Conservation (phyloP, 2,329 filamentous ascomycete genomes). For the Fusarium graminum region DNA sequence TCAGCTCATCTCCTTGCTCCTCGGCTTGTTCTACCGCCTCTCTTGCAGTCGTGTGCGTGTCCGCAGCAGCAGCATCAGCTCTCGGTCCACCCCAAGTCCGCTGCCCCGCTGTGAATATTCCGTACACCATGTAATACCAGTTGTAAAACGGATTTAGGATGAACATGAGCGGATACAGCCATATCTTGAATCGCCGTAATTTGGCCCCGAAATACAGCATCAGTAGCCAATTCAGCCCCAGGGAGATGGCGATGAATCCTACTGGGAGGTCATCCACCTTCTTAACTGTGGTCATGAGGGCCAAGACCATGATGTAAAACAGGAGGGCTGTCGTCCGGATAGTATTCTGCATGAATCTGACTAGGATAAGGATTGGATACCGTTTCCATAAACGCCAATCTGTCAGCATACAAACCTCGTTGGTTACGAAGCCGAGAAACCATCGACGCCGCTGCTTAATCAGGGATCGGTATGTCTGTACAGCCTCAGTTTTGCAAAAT, state of each 20-base stretch:
- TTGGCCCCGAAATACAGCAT: conserved; percentile 96
- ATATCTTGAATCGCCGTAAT: conserved; percentile 90
- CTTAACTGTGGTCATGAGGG: conserved; percentile 86
- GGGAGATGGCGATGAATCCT: conserved; percentile 91
- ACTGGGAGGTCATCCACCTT: conserved; percentile 84
- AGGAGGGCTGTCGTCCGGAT: conserved; percentile 93
- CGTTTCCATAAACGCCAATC: conserved; percentile 91
- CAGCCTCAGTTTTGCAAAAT: conserved; percentile 98
- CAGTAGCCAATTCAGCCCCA: conserved; percentile 92
- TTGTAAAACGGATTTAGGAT: conserved; percentile 96
- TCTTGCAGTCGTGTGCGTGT: conserved; percentile 79
- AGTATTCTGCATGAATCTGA: conserved; percentile 95
- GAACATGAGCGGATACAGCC: conserved; percentile 97
- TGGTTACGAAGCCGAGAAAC: conserved; percentile 98
- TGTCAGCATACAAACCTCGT: conserved; percentile 98
- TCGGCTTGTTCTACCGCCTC: conserved; percentile 88
- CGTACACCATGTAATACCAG: conserved; percentile 98
- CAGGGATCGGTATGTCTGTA: conserved; percentile 86
- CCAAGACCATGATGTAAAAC: conserved; percentile 93
- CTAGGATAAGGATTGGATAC: conserved; percentile 86
- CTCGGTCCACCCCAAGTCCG: conserved; percentile 95
- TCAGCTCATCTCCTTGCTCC: conserved; percentile 85
- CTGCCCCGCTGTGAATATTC: conserved; percentile 93
- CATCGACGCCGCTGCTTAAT: conserved; percentile 95
- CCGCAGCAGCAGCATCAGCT: conserved; percentile 86